Evolutionary conservation across 805 yeast genomes (phyloP).

Genomic region (Naumovozyma baii): DNA sequence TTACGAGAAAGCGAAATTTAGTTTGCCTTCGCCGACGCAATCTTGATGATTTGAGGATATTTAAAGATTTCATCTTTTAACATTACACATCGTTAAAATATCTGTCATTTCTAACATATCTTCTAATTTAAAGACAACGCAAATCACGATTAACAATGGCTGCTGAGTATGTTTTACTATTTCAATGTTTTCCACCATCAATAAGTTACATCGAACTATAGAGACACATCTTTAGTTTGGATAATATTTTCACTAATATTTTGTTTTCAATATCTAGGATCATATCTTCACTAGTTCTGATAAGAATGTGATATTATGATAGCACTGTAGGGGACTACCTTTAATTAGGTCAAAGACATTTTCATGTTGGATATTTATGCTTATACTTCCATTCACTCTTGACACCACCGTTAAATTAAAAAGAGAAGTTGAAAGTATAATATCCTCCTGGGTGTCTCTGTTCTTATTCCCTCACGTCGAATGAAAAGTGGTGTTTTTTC

Average conservation of each 20-base stretch:
- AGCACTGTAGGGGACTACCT: slow-evolving; percentile 28
- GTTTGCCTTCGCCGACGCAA: no score
- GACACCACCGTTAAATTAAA: slow-evolving; percentile 8
- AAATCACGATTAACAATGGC: slow-evolving; percentile 25
- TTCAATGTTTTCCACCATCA: slow-evolving; percentile 6
- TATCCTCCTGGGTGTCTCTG: slow-evolving; percentile 28
- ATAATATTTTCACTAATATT: neutral
- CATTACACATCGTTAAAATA: neutral
- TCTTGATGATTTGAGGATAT: no score
- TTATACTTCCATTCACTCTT: slow-evolving; percentile 2
- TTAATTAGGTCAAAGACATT: slow-evolving; percentile 20
- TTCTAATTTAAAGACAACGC: slow-evolving; percentile 13
- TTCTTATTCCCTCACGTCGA: slow-evolving; percentile 30
- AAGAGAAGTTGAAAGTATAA: slow-evolving; percentile 1
- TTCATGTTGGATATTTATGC: slow-evolving; percentile 11
- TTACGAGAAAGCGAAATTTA: no score
- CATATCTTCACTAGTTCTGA: neutral
- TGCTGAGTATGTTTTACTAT: slow-evolving; percentile 29
- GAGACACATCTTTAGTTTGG: neutral
- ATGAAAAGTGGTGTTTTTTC: slow-evolving; percentile 33
- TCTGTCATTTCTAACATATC: neutral
- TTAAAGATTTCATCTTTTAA: neutral
- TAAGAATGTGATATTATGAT: neutral
- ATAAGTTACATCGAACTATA: neutral
- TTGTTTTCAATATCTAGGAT: neutral